phyloP scores from a whole-genome alignment of 2,329 filamentous ascomycete species.

The Diaporthe longicolla region DNA sequence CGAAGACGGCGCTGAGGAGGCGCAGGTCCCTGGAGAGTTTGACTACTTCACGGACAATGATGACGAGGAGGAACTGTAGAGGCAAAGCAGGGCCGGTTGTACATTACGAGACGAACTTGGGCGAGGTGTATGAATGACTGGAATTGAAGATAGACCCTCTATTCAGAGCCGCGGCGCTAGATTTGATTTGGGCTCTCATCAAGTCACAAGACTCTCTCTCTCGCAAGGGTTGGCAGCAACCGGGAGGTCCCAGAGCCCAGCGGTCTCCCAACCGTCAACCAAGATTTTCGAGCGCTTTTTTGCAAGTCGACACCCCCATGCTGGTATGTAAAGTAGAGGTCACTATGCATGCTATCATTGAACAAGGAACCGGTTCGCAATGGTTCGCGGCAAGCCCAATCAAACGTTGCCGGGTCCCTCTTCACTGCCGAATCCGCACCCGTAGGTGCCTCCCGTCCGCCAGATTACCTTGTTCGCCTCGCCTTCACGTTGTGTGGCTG shows the following conservation, averaged over 20 bases:
- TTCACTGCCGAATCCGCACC: slow-evolving; percentile 49
- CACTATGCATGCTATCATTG: not conserved
- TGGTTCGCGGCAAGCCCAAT: not conserved
- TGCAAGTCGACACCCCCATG: not conserved
- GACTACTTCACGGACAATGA: slow-evolving; percentile 82
- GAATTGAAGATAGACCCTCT: slow-evolving; percentile 28
- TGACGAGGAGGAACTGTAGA: slow-evolving; percentile 56
- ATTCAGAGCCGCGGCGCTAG: slow-evolving; percentile 34
- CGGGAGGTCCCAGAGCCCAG: not conserved
- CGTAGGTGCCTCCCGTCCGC: slow-evolving; percentile 48
- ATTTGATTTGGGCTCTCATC: slow-evolving; percentile 13
- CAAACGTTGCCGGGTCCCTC: slow-evolving; percentile 23
- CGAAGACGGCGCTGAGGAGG: slow-evolving; percentile 80
- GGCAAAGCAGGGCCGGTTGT: slow-evolving; percentile 6
- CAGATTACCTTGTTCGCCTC: slow-evolving; percentile 47
- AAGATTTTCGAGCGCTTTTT: not conserved
- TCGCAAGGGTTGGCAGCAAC: not conserved
- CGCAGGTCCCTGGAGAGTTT: slow-evolving; percentile 78
- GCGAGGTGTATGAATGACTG: not conserved
- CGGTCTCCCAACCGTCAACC: not conserved
- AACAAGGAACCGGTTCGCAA: not conserved
- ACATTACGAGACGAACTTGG: slow-evolving; percentile 21
- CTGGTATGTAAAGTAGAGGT: not conserved
- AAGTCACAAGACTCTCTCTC: not conserved
- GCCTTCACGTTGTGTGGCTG: slow-evolving; percentile 24